Conservation (phyloP, 78 protist genomes). For the Creolimax fragrantissima region DNA sequence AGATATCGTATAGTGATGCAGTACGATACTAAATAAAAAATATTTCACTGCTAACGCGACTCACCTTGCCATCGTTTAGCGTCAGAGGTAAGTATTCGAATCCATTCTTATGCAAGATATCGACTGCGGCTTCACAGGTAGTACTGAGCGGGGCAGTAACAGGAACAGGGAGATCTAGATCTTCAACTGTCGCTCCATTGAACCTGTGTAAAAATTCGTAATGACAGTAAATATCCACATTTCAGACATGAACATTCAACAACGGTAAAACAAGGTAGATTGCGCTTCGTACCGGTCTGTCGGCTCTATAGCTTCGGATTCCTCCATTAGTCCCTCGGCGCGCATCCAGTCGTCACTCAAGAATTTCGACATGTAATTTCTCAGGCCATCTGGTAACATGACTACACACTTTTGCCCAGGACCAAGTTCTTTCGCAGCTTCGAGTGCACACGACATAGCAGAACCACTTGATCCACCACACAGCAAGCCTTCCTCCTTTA, state of each 20-base stretch:
- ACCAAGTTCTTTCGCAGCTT: constrained; percentile 59
- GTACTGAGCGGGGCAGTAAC: constrained; percentile 1
- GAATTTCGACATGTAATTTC: constrained; percentile 89
- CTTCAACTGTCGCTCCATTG: not conserved
- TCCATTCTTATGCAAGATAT: constrained; percentile 1
- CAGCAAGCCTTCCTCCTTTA: constrained; percentile 74
- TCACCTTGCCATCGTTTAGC: not conserved
- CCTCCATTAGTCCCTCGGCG: constrained; percentile 58
- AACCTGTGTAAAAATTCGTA: not conserved
- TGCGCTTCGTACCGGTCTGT: too few relatives aligned
- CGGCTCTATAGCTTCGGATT: too few relatives aligned
- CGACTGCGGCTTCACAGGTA: constrained; percentile 14
- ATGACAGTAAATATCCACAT: too few relatives aligned
- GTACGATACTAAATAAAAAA: not conserved
- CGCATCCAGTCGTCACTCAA: constrained; percentile 76
- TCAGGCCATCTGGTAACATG: constrained; percentile 71
- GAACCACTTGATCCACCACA: constrained; percentile 81
- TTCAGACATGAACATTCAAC: too few relatives aligned
- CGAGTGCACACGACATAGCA: constrained; percentile 61
- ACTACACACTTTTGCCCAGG: constrained; percentile 61
- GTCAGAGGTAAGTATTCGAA: constrained; percentile 39
- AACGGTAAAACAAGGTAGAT: too few relatives aligned
- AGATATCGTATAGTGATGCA: not conserved
- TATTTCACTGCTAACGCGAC: not conserved
- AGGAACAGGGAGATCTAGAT: not conserved